phyloP scores from a whole-genome alignment of 2,329 filamentous ascomycete species.

The Ascochyta pisi region DNA sequence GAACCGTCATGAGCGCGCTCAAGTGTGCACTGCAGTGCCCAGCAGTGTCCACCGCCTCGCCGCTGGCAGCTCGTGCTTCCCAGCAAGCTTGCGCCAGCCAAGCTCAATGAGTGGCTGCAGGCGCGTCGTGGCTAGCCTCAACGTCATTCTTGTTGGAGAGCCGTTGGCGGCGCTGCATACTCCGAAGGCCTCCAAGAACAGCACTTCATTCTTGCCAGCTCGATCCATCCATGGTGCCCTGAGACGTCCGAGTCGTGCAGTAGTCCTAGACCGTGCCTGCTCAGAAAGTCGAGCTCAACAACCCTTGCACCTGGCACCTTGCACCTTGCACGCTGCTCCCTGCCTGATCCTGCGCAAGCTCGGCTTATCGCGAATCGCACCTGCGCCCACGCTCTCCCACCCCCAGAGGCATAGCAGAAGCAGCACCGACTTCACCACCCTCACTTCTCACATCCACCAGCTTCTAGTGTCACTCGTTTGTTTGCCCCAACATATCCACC shows the following conservation, averaged over 20 bases:
- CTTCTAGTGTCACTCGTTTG: slow-evolving; percentile 33
- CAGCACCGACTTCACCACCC: slow-evolving; percentile 8
- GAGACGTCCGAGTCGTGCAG: slow-evolving; percentile 3
- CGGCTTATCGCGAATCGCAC: slow-evolving; percentile 11
- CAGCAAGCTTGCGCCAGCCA: not conserved
- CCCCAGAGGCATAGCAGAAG: slow-evolving; percentile 2
- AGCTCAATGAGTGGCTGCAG: not conserved
- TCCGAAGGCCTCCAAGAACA: slow-evolving; percentile 2
- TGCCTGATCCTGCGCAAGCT: slow-evolving; percentile 12
- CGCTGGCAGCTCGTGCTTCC: too few relatives aligned
- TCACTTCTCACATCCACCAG: slow-evolving; percentile 23
- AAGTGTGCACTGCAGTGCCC: too few relatives aligned
- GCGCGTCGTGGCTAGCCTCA: slow-evolving; percentile 8
- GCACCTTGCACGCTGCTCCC: slow-evolving; percentile 11
- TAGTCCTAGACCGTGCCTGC: slow-evolving; percentile 5
- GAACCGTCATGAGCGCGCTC: not conserved
- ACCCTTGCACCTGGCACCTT: slow-evolving; percentile 9
- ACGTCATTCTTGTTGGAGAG: slow-evolving; percentile 16
- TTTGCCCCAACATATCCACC: slow-evolving; percentile 23
- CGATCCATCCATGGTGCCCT: not conserved
- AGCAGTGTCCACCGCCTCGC: too few relatives aligned
- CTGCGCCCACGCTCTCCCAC: slow-evolving; percentile 11
- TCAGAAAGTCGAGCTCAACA: slow-evolving; percentile 4
- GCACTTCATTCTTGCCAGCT: not conserved
- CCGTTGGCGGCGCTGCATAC: slow-evolving; percentile 11